Evolutionary conservation across 225 moss, liverwort and hornwort species (phyloP).

Genomic region (Physcomitrium patens): DNA sequence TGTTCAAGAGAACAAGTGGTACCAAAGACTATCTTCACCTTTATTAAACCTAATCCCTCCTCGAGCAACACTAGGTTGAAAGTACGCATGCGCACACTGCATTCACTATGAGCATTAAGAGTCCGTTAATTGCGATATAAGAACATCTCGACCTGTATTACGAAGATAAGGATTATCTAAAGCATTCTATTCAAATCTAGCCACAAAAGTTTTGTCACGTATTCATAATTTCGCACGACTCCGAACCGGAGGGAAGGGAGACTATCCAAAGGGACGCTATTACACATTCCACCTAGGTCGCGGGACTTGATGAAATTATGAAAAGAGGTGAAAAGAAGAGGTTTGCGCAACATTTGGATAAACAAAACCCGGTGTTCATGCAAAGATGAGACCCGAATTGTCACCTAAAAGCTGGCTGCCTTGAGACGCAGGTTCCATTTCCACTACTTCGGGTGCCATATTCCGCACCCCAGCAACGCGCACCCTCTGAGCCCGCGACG

Average conservation of each 20-base stretch:
- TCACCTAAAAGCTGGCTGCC: slow-evolving; percentile 85
- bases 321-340: not conserved
- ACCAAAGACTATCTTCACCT: not conserved
- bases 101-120: not conserved
- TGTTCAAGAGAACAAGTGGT: not conserved
- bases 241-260: not conserved
- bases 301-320: not conserved
- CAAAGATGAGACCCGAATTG: not conserved
- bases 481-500: slow-evolving; percentile 29
- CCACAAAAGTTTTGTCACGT: not conserved
- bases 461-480: slow-evolving; percentile 56
- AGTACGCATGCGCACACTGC: slow-evolving; percentile 7
- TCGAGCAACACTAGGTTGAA: not conserved
- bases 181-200: not conserved
- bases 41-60: slow-evolving; percentile 12
- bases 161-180: not conserved
- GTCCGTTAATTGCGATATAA: not conserved
- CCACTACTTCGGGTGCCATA: slow-evolving; percentile 71
- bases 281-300: not conserved
- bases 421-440: slow-evolving; percentile 85
- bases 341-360: not conserved
- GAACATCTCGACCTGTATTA: not conserved
- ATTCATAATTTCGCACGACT: not conserved
- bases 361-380: not conserved
- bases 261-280: not conserved